phyloP scores from a whole-genome alignment of 192 early-diverging fungal species.

The Coemansia sp. region DNA sequence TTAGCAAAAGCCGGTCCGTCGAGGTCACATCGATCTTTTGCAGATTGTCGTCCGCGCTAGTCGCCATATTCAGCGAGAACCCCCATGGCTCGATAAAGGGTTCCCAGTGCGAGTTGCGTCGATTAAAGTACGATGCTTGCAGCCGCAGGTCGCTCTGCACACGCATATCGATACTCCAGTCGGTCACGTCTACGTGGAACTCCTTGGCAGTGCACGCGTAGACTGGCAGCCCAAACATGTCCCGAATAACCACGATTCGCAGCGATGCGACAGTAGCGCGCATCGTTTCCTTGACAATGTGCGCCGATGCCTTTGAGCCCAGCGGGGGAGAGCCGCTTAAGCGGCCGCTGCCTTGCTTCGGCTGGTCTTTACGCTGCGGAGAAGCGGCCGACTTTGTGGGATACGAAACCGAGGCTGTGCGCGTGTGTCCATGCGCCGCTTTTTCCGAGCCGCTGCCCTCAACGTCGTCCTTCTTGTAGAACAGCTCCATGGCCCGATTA shows the following conservation, averaged over 20 bases:
- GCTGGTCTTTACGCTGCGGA: not conserved
- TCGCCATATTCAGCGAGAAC: conserved; percentile 56
- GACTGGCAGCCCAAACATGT: conserved; percentile 91
- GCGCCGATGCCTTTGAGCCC: conserved; percentile 1
- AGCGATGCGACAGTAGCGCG: conserved; percentile 38
- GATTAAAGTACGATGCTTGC: conserved; percentile 91
- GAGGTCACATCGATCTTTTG: conserved; percentile 65
- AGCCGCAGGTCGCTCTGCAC: conserved; percentile 68
- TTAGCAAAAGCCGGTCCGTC: conserved; percentile 74
- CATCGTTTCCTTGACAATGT: conserved; percentile 49
- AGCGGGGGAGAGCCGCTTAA: conserved; percentile 5
- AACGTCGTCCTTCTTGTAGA: conserved; percentile 29
- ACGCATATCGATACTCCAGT: conserved; percentile 77
- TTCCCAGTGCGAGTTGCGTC: conserved; percentile 98
- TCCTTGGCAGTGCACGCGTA: conserved; percentile 79
- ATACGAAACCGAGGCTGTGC: not conserved
- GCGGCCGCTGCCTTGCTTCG: conserved; percentile 6
- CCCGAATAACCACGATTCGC: conserved; percentile 82
- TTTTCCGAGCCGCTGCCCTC: not conserved
- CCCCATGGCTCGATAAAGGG: conserved; percentile 91
- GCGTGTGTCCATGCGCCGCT: not conserved
- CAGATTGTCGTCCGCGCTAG: conserved; percentile 12
- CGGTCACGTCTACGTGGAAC: conserved; percentile 70
- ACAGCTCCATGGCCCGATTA: conserved; percentile 65
- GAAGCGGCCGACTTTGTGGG: not conserved